Conservation (phyloP, 2,329 filamentous ascomycete species). For the Phoma sp. region DNA sequence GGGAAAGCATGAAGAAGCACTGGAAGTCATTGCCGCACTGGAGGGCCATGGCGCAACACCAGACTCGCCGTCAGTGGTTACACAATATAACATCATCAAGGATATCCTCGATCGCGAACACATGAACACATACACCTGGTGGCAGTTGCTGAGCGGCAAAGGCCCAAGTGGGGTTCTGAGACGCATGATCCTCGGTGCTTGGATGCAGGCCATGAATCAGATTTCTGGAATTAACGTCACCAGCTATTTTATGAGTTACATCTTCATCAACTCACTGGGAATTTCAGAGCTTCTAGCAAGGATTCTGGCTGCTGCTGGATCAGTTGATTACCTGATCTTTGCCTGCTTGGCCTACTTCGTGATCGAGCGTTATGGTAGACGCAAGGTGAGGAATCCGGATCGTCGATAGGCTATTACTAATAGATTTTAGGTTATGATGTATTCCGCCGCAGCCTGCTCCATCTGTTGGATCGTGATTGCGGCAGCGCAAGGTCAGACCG, state of each 20-base stretch:
- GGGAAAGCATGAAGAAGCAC: constrained; percentile 55
- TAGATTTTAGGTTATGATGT: constrained; percentile 53
- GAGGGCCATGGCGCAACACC: constrained; percentile 49
- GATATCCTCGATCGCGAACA: constrained; percentile 54
- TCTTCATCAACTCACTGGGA: constrained; percentile 51
- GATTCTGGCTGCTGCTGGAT: constrained; percentile 53
- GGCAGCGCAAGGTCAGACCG: constrained; percentile 51
- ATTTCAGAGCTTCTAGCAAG: constrained; percentile 44
- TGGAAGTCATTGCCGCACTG: constrained; percentile 44
- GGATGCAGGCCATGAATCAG: constrained; percentile 57
- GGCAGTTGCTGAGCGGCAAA: constrained; percentile 51
- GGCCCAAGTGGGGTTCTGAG: constrained; percentile 51
- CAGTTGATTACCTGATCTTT: constrained; percentile 55
- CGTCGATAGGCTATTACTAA: neutral
- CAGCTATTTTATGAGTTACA: constrained; percentile 51
- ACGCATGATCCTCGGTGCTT: constrained; percentile 55
- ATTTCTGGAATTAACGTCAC: constrained; percentile 43
- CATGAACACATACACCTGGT: constrained; percentile 54
- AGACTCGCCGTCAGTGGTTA: constrained; percentile 43
- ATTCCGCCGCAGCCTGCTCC: constrained; percentile 55
- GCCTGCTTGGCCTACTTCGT: constrained; percentile 53
- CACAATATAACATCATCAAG: constrained; percentile 49
- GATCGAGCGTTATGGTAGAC: constrained; percentile 57
- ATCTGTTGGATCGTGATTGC: constrained; percentile 59
- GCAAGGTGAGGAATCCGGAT: constrained; percentile 32